These are phyloP conservation scores for Gracilaria caudata DNA, from an alignment of 23 red algal genomes.

Conservation along the genomic window DNA sequence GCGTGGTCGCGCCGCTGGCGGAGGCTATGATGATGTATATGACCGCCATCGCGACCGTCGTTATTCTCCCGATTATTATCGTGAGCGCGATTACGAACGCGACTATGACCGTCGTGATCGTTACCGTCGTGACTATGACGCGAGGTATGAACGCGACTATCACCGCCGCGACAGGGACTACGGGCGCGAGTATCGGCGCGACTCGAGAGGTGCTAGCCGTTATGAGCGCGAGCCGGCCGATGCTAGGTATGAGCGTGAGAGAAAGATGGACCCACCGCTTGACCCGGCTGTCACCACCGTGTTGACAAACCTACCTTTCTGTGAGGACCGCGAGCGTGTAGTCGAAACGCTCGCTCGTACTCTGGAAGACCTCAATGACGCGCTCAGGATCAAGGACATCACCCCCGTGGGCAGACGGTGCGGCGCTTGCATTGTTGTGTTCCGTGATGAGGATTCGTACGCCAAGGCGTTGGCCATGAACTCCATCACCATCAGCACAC, in stretches of 20 bases:
- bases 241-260: conserved; percentile 39
- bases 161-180: conserved; percentile 20
- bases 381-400: conserved; percentile 50
- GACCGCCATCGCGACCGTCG: conserved; percentile 37
- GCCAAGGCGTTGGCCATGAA: conserved; percentile 27
- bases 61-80: conserved; percentile 29
- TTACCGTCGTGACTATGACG: conserved; percentile 7
- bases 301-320: conserved; percentile 66
- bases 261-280: conserved; percentile 22
- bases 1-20: background rate
- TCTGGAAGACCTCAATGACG: conserved; percentile 38
- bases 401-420: conserved; percentile 60
- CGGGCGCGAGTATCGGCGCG: conserved; percentile 33
- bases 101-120: conserved; percentile 51
- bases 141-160: conserved; percentile 9
- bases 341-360: conserved; percentile 45
- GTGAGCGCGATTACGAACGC: conserved; percentile 47
- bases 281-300: conserved; percentile 54
- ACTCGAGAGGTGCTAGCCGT: conserved; percentile 14
- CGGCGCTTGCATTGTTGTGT: conserved; percentile 54
- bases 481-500: conserved; percentile 35
- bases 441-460: conserved; percentile 43
- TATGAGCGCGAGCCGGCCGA: conserved; percentile 25
- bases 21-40: conserved; percentile 9
- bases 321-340: conserved; percentile 53